Evolutionary conservation across 352 stramenopile species (phyloP).

Genomic region (Vaucheria bursata): DNA sequence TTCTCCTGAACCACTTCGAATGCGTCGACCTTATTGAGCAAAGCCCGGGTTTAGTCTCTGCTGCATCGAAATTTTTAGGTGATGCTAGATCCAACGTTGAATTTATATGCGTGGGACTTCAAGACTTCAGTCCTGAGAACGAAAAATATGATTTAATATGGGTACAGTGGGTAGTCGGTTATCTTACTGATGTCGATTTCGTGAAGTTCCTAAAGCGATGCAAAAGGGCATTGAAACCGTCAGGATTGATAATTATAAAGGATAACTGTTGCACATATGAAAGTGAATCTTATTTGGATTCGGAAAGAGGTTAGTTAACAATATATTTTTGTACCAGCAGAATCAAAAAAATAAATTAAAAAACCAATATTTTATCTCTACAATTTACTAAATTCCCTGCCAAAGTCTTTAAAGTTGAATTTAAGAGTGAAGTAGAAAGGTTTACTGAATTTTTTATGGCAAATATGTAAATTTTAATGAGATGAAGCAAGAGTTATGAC

Average conservation of each 20-base stretch:
- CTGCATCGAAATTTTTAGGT: constrained; percentile 72
- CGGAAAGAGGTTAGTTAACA: too few relatives aligned
- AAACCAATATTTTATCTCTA: too few relatives aligned
- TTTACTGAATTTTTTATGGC: too few relatives aligned
- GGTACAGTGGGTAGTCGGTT: constrained; percentile 90
- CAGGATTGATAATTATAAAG: constrained; percentile 71
- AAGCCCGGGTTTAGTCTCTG: constrained; percentile 73
- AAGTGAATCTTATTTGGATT: too few relatives aligned
- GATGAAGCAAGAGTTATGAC: too few relatives aligned
- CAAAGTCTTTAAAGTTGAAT: too few relatives aligned
- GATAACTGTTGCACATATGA: constrained; percentile 82
- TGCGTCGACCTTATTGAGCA: constrained; percentile 86
- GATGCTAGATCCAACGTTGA: constrained; percentile 52
- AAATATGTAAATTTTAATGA: too few relatives aligned
- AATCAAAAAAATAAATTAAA: too few relatives aligned
- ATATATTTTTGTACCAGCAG: too few relatives aligned
- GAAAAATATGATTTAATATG: constrained; percentile 86
- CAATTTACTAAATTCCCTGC: too few relatives aligned
- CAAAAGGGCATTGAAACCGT: constrained; percentile 53
- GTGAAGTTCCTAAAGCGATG: constrained; percentile 79
- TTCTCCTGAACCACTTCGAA: constrained; percentile 75
- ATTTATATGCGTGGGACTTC: constrained; percentile 75
- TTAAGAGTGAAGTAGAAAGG: too few relatives aligned
- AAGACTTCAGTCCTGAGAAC: constrained; percentile 63
- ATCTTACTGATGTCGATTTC: constrained; percentile 87